These are phyloP conservation scores for Talaromyces pinophilus DNA, from an alignment of 2,329 filamentous ascomycete species.

Conservation along the genomic window DNA sequence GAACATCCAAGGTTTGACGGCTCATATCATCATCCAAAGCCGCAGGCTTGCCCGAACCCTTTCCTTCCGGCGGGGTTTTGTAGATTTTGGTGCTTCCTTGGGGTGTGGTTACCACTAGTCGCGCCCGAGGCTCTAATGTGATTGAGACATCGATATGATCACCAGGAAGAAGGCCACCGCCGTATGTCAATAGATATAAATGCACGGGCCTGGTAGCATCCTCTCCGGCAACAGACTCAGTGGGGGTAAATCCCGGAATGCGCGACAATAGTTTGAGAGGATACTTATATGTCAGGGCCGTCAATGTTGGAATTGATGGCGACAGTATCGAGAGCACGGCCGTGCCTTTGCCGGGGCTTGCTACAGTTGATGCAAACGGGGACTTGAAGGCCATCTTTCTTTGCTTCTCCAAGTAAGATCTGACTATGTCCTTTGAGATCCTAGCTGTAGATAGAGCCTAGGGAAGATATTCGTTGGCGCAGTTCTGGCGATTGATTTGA, in stretches of 20 bases:
- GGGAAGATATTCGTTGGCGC: not conserved
- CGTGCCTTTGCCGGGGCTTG: constrained; percentile 73
- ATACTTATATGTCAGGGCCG: constrained; percentile 82
- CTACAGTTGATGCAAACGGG: constrained; percentile 75
- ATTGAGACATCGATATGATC: constrained; percentile 77
- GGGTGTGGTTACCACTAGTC: constrained; percentile 62
- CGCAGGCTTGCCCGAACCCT: not conserved
- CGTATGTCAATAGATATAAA: constrained; percentile 90
- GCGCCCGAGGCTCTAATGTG: constrained; percentile 63
- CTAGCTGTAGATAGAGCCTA: not conserved
- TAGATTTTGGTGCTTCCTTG: constrained; percentile 94
- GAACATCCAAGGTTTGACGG: constrained; percentile 53
- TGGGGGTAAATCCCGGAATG: constrained; percentile 62
- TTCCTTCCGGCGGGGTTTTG: constrained; percentile 58
- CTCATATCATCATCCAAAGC: constrained; percentile 38
- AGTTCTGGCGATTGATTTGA: constrained; percentile 3
- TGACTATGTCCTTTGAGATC: not conserved
- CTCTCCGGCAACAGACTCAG: constrained; percentile 36
- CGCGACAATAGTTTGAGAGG: constrained; percentile 92
- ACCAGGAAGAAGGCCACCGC: constrained; percentile 86
- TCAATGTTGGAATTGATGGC: constrained; percentile 68
- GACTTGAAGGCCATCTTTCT: constrained; percentile 50
- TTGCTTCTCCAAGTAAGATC: not conserved
- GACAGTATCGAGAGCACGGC: constrained; percentile 74
- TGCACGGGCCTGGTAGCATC: constrained; percentile 61